Base-by-base conservation (phyloP, 306 rosid species). In the Acacia acuminata region DNA sequence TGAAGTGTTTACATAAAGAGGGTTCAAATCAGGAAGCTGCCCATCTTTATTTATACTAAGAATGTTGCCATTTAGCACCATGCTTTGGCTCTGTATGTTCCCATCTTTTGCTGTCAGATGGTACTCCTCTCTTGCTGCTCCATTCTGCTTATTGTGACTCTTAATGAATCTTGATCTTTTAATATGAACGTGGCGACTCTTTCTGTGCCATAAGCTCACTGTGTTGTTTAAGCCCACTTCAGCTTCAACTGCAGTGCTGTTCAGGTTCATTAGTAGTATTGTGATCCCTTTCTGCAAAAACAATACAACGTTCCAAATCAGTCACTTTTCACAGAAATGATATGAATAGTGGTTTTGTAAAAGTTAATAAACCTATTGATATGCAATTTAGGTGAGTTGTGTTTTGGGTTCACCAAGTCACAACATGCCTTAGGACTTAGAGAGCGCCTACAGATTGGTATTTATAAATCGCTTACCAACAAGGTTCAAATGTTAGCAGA, bases 21-120 rank as follows among this genome's bases (percentile, higher is more conserved):
- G 97, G 25, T 91, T 75, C 78, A 94, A 73, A 6, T 85, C 50
- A 75, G 99, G 99, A 64, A 96, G 94, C 25, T 82, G 84, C 56
- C 99, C 98, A 7, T 82, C 82, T 79, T 97, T 79, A 82, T 91
- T 79, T 82, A 94, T 86, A 69, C 32, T 69, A 60, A 96, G 81
- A 81, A 77, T 76, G 20, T 96, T 85, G 32, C 97, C 99, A 85
- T 96, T 96, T 22, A 96, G 93, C 66, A 92, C 80, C 92, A 86
- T 81, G 45, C 70, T 88, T 88, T 88, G 98, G 92, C 98, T 94
- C 44, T 91, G 97, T 77, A 96, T 44, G 84, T 92, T 77, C 73
- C 94, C 77, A 69, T 83, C 94, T 48, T 89, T 79, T 5, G 98
- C 74, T 65, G 93, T 86, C 67, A 94, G 80, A 86, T 94, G 99